Percentiles rank a stretch among this genome's conserved stretches.
These are phyloP conservation scores for Schizonepeta tenuifolia DNA, from an alignment of 257 asterid species.

Conservation along the genomic window DNA sequence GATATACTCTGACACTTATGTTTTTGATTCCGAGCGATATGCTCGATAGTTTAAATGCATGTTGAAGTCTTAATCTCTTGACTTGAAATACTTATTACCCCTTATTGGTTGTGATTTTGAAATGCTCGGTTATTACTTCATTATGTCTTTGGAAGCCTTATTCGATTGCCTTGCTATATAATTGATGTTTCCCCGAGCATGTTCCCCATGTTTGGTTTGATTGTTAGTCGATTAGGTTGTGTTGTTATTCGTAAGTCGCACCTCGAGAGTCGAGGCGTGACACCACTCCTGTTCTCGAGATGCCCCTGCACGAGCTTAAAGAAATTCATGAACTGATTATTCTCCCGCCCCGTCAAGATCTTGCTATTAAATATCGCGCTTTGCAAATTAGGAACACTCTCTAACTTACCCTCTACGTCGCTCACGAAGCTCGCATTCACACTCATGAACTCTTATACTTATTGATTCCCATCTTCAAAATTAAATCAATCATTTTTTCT, in stretches of 20 bases:
- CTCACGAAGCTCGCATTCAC: conserved; percentile 70
- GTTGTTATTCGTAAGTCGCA: no score
- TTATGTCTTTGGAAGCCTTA: conserved; percentile 66
- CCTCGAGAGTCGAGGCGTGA: conserved; percentile 75
- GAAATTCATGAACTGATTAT: conserved; percentile 84
- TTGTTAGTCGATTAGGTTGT: no score
- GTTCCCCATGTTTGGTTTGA: no score
- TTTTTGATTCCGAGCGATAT: no score
- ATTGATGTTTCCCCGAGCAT: no score
- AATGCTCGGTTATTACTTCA: conserved; percentile 67
- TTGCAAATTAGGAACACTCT: conserved; percentile 74
- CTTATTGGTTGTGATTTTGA: conserved; percentile 92
- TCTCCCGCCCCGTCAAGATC: conserved; percentile 62
- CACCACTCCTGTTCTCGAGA: conserved; percentile 48
- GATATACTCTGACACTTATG: no score
- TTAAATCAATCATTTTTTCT: conserved; percentile 73
- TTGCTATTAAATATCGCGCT: conserved; percentile 79
- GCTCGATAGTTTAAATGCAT: no score
- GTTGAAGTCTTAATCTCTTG: no score
- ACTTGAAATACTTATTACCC: no score
- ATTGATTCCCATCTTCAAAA: conserved; percentile 62
- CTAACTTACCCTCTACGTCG: conserved; percentile 55
- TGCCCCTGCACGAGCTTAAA: conserved; percentile 84
- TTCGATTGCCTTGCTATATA: no score
- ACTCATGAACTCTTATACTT: conserved; percentile 85